These are phyloP conservation scores for Macrolepiota fuliginosa DNA, from an alignment of 768 basidiomycete genomes.

Conservation along the genomic window DNA sequence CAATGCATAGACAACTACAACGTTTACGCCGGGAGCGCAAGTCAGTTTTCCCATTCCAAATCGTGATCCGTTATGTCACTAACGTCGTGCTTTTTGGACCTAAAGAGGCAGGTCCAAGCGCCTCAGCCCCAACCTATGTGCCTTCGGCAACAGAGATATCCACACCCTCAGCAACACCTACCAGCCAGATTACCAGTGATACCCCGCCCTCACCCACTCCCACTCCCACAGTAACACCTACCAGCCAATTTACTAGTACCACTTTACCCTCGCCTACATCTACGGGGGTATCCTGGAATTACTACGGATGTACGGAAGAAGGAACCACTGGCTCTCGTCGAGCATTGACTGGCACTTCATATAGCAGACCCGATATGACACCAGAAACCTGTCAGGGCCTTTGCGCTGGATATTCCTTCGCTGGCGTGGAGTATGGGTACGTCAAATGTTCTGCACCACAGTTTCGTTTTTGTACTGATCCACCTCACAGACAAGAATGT, in stretches of 20 bases:
- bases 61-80: neutral
- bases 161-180: neutral
- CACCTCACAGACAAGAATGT: constrained; percentile 9
- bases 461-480: neutral
- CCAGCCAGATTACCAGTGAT: too few species aligned
- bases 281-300: constrained; percentile 13
- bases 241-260: neutral
- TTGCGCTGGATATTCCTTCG: constrained; percentile 23
- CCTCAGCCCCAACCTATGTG: neutral
- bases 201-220: neutral
- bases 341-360: constrained; percentile 24
- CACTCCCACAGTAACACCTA: constrained; percentile 8
- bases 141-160: neutral
- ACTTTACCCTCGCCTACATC: neutral
- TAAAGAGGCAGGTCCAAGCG: constrained; percentile 10
- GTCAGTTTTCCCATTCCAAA: constrained; percentile 22
- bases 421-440: constrained; percentile 24
- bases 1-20: constrained; percentile 56
- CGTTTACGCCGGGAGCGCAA: constrained; percentile 52
- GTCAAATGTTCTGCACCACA: neutral
- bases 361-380: constrained; percentile 21
- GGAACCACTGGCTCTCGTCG: constrained; percentile 23
- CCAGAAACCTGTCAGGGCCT: constrained; percentile 22
- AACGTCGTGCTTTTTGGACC: neutral
- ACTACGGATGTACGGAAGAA: constrained; percentile 31